A percentile compares a stretch with the other conserved stretches of the same genome.
Evolutionary conservation across 306 rosid genomes (phyloP).

Genomic region (Clitoria ternatea): DNA sequence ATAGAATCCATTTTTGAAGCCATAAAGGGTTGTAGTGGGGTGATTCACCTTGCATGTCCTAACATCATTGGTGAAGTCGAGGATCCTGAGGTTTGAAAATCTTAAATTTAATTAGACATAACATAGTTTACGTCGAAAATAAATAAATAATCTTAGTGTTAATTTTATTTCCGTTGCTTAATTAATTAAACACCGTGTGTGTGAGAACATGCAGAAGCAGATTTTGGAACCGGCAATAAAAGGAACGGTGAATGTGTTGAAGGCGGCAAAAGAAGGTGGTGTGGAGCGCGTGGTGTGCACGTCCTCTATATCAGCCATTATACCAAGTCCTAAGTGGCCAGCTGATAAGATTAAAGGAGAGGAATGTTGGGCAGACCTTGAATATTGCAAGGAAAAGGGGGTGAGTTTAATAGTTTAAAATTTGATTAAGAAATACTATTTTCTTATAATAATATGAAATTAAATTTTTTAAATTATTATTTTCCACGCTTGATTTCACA

Average conservation of each 20-base stretch:
- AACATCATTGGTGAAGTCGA: slow-evolving; percentile 61
- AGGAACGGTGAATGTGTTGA: slow-evolving; percentile 73
- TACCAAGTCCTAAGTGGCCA: slow-evolving; percentile 78
- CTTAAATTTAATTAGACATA: too few relatives aligned
- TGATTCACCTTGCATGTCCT: slow-evolving; percentile 88
- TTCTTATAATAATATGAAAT: too few relatives aligned
- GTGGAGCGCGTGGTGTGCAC: slow-evolving; percentile 79
- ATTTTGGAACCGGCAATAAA: slow-evolving; percentile 76
- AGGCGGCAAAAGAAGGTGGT: slow-evolving; percentile 75
- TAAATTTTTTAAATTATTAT: too few relatives aligned
- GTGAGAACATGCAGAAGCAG: slow-evolving; percentile 9
- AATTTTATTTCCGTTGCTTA: not conserved
- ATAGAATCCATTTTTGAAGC: slow-evolving; percentile 48
- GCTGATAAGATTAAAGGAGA: slow-evolving; percentile 50
- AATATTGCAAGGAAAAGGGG: slow-evolving; percentile 63
- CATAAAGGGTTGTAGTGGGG: slow-evolving; percentile 64
- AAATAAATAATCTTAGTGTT: too few relatives aligned
- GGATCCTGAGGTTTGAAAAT: slow-evolving; percentile 82
- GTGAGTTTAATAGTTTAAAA: slow-evolving; percentile 11
- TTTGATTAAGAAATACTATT: too few relatives aligned
- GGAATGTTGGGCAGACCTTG: slow-evolving; percentile 75
- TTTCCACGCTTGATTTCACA: too few relatives aligned
- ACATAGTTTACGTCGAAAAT: too few relatives aligned
- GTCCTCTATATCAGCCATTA: slow-evolving; percentile 64
- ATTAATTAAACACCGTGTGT: not conserved